Evolutionary conservation across 2,329 filamentous ascomycete genomes (phyloP).

Genomic region (Fonsecaea pugnacius): DNA sequence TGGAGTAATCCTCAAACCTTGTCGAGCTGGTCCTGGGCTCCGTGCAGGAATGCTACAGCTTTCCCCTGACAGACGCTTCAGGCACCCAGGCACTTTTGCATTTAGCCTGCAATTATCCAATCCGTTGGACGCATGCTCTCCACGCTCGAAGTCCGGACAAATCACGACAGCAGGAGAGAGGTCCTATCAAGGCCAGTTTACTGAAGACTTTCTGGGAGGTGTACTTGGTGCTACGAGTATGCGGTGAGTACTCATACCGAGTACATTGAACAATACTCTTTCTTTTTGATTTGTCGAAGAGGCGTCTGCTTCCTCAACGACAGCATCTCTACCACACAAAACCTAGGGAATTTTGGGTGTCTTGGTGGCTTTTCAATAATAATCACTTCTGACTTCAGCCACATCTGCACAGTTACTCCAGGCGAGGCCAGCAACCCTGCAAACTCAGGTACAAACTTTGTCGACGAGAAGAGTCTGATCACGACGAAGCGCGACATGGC

Average conservation of each 20-base stretch:
- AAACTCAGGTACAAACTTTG: conserved; percentile 5
- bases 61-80: conserved; percentile 3
- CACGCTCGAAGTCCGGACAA: conserved; percentile 5
- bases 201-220: neutral
- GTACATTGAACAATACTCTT: neutral
- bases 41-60: neutral
- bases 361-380: neutral
- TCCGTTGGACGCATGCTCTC: conserved; percentile 2
- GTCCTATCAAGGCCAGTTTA: neutral
- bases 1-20: neutral
- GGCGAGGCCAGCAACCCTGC: conserved; percentile 11
- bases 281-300: neutral
- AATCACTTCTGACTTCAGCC: conserved; percentile 10
- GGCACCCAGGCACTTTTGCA: conserved; percentile 10
- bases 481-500: neutral
- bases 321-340: neutral
- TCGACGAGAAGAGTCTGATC: neutral
- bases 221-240: neutral
- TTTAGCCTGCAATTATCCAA: conserved; percentile 4
- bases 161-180: neutral
- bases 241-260: neutral
- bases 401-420: conserved; percentile 1
- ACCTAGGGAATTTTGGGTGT: neutral
- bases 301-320: neutral
- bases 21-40: neutral